These are phyloP conservation scores for Colletotrichum zoysiae DNA, from an alignment of 2,329 filamentous ascomycete species.

Conservation along the genomic window DNA sequence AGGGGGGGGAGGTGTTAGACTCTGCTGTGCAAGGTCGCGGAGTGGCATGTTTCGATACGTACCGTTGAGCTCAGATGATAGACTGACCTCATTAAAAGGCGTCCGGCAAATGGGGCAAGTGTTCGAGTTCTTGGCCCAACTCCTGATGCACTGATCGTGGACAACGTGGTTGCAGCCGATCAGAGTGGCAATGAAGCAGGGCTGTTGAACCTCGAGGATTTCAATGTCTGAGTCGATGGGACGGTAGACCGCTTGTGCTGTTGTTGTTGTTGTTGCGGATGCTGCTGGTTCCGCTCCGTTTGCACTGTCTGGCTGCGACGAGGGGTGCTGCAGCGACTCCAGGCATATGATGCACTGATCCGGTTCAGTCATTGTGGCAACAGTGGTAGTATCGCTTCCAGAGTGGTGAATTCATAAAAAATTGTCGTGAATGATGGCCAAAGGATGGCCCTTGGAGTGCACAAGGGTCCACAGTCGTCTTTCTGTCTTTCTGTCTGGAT, in stretches of 20 bases:
- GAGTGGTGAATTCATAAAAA: slow-evolving; percentile 63
- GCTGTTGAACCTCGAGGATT: slow-evolving; percentile 45
- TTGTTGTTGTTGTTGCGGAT: slow-evolving; percentile 45
- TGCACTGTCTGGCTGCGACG: slow-evolving; percentile 46
- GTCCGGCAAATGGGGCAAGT: slow-evolving; percentile 97
- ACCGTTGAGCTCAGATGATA: slow-evolving; percentile 71
- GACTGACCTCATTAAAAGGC: slow-evolving; percentile 89
- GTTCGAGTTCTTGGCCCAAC: slow-evolving; percentile 97
- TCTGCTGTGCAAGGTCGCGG: slow-evolving; percentile 18
- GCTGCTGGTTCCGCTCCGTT: slow-evolving; percentile 42
- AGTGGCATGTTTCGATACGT: slow-evolving; percentile 32
- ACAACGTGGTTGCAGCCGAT: slow-evolving; percentile 90
- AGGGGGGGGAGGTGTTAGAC: slow-evolving; percentile 41
- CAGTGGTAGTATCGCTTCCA: slow-evolving; percentile 52
- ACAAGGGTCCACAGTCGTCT: slow-evolving; percentile 8
- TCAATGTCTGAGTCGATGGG: slow-evolving; percentile 40
- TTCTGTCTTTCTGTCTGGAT: background rate
- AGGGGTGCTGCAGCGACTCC: slow-evolving; percentile 65
- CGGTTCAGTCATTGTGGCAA: slow-evolving; percentile 64
- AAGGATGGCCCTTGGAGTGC: slow-evolving; percentile 27
- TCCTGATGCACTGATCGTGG: slow-evolving; percentile 91
- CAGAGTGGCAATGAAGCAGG: slow-evolving; percentile 68
- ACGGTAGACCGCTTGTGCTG: slow-evolving; percentile 35
- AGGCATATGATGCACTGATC: slow-evolving; percentile 80
- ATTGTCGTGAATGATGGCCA: slow-evolving; percentile 42